These are phyloP conservation scores for Kickxella alabastrina DNA, from an alignment of 192 early-diverging fungal genomes.

Conservation along the genomic window DNA sequence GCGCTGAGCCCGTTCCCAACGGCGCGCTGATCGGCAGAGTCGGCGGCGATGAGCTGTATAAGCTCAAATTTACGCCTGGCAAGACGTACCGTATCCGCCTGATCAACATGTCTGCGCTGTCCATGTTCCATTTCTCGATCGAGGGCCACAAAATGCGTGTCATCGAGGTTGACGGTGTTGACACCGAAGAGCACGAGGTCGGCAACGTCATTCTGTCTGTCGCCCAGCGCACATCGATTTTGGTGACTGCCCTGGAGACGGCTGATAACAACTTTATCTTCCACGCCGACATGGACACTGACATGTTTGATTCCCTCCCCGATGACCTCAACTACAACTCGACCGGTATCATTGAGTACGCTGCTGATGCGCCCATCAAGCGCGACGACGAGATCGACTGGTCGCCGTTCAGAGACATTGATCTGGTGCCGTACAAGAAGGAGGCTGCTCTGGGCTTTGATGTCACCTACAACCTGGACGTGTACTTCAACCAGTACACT, in stretches of 20 bases:
- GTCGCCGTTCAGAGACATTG: constrained; percentile 56
- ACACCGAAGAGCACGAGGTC: constrained; percentile 56
- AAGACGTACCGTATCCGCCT: constrained; percentile 83
- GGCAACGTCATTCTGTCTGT: constrained; percentile 58
- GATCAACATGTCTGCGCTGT: constrained; percentile 75
- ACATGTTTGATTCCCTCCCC: constrained; percentile 72
- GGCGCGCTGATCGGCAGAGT: constrained; percentile 64
- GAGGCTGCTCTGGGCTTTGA: constrained; percentile 47
- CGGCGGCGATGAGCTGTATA: constrained; percentile 23
- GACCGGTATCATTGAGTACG: constrained; percentile 58
- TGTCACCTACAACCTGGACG: constrained; percentile 53
- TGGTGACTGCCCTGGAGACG: constrained; percentile 67
- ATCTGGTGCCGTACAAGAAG: constrained; percentile 52
- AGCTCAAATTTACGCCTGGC: constrained; percentile 61
- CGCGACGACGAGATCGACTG: constrained; percentile 27
- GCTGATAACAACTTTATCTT: constrained; percentile 63
- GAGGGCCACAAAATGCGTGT: constrained; percentile 74
- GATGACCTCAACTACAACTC: constrained; percentile 56
- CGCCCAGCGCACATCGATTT: constrained; percentile 77
- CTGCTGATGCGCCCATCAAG: constrained; percentile 16
- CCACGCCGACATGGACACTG: constrained; percentile 70
- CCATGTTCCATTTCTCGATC: constrained; percentile 74
- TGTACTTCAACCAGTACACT: constrained; percentile 59
- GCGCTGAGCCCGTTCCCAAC: constrained; percentile 65
- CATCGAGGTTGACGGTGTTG: constrained; percentile 78